phyloP scores from a whole-genome alignment of 2,329 filamentous ascomycete species.

The Ascochyta pisi region DNA sequence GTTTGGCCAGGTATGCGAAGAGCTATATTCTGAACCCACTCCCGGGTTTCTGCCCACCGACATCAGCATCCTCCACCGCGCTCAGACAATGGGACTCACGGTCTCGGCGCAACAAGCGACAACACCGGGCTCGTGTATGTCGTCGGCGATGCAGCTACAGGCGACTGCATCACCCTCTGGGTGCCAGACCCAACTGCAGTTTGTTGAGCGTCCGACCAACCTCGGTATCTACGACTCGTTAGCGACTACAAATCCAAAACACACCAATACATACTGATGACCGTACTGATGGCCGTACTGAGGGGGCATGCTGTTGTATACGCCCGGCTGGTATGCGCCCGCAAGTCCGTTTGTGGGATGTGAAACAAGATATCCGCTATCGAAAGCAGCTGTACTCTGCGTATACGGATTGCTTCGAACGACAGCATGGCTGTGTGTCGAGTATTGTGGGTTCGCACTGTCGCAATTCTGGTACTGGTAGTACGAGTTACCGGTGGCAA shows the following conservation, averaged over 20 bases:
- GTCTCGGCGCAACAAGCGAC: neutral
- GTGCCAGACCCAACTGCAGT: neutral
- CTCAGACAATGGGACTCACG: neutral
- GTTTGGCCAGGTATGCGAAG: neutral
- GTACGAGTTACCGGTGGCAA: neutral
- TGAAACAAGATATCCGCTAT: neutral
- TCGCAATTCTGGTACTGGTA: neutral
- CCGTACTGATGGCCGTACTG: conserved; percentile 1
- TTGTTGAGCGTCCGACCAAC: neutral
- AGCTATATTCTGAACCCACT: neutral
- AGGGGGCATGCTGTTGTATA: neutral
- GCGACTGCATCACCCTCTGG: neutral
- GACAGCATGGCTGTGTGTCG: neutral
- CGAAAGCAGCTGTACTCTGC: neutral
- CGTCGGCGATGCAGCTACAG: neutral
- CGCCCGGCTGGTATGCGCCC: neutral
- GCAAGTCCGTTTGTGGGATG: neutral
- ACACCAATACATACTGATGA: conserved; percentile 1
- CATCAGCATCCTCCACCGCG: neutral
- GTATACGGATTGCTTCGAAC: neutral
- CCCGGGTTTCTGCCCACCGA: neutral
- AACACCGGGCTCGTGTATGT: neutral
- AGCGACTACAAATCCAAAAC: neutral
- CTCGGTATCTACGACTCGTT: neutral
- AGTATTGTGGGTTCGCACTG: neutral